These are phyloP conservation scores for Phialophora verrucosa DNA, from an alignment of 2,329 filamentous ascomycete species.

Conservation along the genomic window DNA sequence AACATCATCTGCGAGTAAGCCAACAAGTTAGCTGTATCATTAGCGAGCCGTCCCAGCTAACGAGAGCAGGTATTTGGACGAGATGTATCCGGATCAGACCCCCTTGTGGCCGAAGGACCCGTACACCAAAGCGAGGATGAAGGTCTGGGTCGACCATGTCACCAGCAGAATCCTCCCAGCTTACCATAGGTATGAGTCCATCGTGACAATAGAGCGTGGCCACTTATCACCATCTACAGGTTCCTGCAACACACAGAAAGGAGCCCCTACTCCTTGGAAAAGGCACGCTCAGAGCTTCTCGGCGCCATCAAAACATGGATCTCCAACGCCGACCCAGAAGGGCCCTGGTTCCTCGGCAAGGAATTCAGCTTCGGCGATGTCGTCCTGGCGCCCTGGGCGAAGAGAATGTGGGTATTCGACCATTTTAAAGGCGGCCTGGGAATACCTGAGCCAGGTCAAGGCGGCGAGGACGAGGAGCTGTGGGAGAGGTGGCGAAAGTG, in stretches of 20 bases:
- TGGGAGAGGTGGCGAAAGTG: slow-evolving; percentile 72
- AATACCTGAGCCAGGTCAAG: slow-evolving; percentile 56
- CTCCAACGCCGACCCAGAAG: slow-evolving; percentile 64
- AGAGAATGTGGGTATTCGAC: slow-evolving; percentile 74
- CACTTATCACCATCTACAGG: neutral
- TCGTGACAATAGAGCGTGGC: neutral
- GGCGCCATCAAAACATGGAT: slow-evolving; percentile 65
- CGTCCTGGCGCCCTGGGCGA: slow-evolving; percentile 73
- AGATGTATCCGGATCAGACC: slow-evolving; percentile 64
- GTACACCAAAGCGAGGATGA: slow-evolving; percentile 68
- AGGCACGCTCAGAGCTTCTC: slow-evolving; percentile 65
- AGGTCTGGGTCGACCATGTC: slow-evolving; percentile 78
- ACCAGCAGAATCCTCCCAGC: slow-evolving; percentile 69
- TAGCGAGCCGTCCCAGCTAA: neutral
- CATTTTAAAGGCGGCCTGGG: slow-evolving; percentile 69
- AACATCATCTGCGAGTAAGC: slow-evolving; percentile 73
- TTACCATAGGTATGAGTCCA: slow-evolving; percentile 61
- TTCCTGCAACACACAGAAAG: slow-evolving; percentile 58
- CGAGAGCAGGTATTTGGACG: slow-evolving; percentile 60
- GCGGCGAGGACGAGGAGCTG: slow-evolving; percentile 59
- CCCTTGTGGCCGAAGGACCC: slow-evolving; percentile 64
- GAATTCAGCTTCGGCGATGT: slow-evolving; percentile 71
- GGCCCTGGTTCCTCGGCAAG: slow-evolving; percentile 71
- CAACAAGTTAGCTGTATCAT: neutral
- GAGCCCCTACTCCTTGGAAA: slow-evolving; percentile 52